Conservation (phyloP, 257 asterid species). For the Petunia secreta region DNA sequence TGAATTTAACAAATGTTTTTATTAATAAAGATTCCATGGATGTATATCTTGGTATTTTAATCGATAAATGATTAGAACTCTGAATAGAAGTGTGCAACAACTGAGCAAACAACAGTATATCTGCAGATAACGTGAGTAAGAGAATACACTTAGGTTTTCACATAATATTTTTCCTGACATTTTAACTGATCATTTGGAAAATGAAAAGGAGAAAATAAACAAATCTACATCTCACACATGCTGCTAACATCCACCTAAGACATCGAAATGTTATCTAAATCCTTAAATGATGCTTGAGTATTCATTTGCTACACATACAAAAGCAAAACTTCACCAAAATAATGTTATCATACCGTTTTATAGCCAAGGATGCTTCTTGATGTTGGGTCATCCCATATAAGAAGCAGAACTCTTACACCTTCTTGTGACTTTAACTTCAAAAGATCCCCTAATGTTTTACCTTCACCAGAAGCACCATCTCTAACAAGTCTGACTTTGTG, state of each 20-base stretch:
- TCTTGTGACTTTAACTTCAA: conserved; percentile 91
- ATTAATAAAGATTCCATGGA: conserved; percentile 7
- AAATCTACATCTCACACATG: conserved; percentile 1
- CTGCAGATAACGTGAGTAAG: not conserved
- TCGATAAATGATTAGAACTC: not conserved
- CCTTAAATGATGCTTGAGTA: conserved; percentile 15
- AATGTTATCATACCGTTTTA: conserved; percentile 58
- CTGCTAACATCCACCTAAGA: not conserved
- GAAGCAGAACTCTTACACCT: conserved; percentile 98
- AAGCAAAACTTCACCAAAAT: not conserved
- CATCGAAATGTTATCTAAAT: conserved; percentile 7
- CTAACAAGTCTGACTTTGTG: conserved; percentile 88
- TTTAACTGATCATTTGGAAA: conserved; percentile 3
- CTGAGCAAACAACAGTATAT: conserved; percentile 2
- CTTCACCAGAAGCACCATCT: conserved; percentile 62
- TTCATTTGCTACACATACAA: not conserved
- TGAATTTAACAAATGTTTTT: not conserved
- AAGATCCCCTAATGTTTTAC: conserved; percentile 83
- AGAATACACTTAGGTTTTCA: not conserved
- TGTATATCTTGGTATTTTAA: not conserved
- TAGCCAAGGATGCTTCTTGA: conserved; percentile 94
- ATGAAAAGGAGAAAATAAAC: not conserved
- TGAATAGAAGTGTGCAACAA: not conserved
- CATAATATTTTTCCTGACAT: not conserved
- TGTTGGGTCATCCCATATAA: conserved; percentile 97